Evolutionary conservation across 176 grass and related monocot genomes (phyloP), one percentile per base, ranked within the genome.

Genomic region (Saccharum officinarum): DNA sequence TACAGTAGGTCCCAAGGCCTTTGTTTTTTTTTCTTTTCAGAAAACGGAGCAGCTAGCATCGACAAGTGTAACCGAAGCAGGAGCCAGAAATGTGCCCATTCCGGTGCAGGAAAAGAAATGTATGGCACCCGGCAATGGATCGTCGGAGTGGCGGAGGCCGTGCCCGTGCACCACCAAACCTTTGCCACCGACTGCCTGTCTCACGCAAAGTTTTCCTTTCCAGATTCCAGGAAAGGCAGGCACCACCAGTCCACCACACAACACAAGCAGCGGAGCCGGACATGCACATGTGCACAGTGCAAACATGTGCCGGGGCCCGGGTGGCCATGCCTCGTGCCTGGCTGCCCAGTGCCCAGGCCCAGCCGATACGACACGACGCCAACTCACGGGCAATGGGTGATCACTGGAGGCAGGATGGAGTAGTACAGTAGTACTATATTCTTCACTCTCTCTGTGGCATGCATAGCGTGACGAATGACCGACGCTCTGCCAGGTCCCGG

Each of bases 281-380:
- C 6, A 8, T 18, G 77, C 81, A 77, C 86, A 92, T 92, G 82
- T 67, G 86, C 44, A 41, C 67, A 69, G 78, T 62, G 28, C 46
- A 62, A 47, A 60, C 86, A 68, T 86, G 83, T 61, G 88, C 72
- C 25, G 26, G 41, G 59, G 30, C 9, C 38, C 3, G 36, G 36
- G 36, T 7, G 57, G 3, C 60, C 10, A 14, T 7, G 45, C 44
- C 41, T 34, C 3, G 3, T 34, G 31, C 42, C 11, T 31, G 40
- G 45, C 61, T 71, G 34, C 23, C 13, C 26, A 20, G 7, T 36
- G 25, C 17, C 34, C 68, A 54, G 10, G 61, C 25, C 61, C 46
- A 45, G 2, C 78, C 64, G 16, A 85, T 50, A 69, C 82, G 83
- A 86, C 65, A 71, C 64, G 49, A 36, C 63, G 84, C 67, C 88